Base-by-base conservation (phyloP, 2,329 filamentous ascomycete species). In the Plenodomus lindquistii region DNA sequence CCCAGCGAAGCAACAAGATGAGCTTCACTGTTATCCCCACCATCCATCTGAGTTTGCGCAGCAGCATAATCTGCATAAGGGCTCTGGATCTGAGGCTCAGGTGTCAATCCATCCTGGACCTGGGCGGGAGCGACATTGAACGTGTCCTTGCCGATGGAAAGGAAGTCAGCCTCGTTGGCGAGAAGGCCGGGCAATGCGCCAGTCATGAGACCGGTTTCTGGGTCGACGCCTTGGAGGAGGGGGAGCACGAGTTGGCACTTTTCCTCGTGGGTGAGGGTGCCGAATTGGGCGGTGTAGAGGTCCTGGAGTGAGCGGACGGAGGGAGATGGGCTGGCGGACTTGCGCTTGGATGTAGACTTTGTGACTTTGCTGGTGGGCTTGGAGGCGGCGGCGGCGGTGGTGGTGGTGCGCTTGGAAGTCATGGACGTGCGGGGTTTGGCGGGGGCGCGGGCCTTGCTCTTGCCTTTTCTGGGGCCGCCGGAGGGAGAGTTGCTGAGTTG, bases 141-240 rank as follows among this genome's bases (percentile, higher is more conserved):
- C 2, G 31, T 10, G 10, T 46, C 29, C 3, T 29, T 18, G n/a
- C 39, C 24, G 11, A 59, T 47, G 16, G 22, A 36, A n/a, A 50
- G 40, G 15, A 45, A 42, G 19, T 41, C 29, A 3, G 44, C 24
- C 0, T 37, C 36, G 1, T 22, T 18, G 2, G 42, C 43, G 4
- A 47, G 18, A 8, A 21, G 24, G 2, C 40, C 40, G 11, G 1
- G 47, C 40, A 9, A 36, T 36, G 36, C n/a, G 5, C 27, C 16
- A 2, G 42, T 24, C 22, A 27, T 37, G 6, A 17, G 8, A 10
- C 53, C 53, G 4, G 50, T 57, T 13, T n/a, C 21, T 2, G 62
- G 63, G 15, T 66, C 48, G 7, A 57, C 40, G 10, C 57, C 57
- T 5, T 56, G 47, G 7, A 64, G 46, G 5, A 66, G 41, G 4